Percentiles rank a stretch among this genome's conserved stretches.
Evolutionary conservation across 2,329 filamentous ascomycete genomes (phyloP).

Genomic region (Colletotrichum sp.): DNA sequence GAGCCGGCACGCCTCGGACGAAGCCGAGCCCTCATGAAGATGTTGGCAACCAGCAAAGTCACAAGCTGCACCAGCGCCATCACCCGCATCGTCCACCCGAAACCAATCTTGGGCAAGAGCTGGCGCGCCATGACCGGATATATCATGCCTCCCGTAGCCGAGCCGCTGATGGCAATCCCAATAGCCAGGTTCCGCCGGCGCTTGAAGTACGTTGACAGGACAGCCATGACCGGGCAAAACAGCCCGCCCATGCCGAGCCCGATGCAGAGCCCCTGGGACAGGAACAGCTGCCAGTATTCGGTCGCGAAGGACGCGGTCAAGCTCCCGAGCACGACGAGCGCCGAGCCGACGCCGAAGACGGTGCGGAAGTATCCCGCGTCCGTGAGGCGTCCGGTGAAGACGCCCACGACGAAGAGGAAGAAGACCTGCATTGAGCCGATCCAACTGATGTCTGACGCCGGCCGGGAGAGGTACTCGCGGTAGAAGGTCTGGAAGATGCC

Average conservation of each 20-base stretch:
- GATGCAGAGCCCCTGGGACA: slow-evolving; percentile 56
- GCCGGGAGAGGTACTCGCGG: slow-evolving; percentile 22
- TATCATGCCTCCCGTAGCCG: slow-evolving; percentile 55
- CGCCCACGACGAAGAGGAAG: slow-evolving; percentile 44
- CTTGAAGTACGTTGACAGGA: slow-evolving; percentile 64
- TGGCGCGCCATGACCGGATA: slow-evolving; percentile 58
- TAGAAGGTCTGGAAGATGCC: slow-evolving; percentile 51
- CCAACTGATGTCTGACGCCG: slow-evolving; percentile 45
- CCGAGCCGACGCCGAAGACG: slow-evolving; percentile 39
- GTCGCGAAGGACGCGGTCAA: slow-evolving; percentile 46
- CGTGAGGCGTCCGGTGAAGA: slow-evolving; percentile 45
- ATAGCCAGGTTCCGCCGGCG: slow-evolving; percentile 57
- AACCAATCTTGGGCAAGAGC: slow-evolving; percentile 56
- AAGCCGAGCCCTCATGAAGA: slow-evolving; percentile 28
- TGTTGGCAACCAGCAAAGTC: slow-evolving; percentile 66
- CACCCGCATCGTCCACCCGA: slow-evolving; percentile 62
- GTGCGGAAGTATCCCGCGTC: slow-evolving; percentile 47
- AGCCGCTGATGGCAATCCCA: slow-evolving; percentile 61
- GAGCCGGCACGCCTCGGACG: slow-evolving; percentile 35
- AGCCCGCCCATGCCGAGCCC: slow-evolving; percentile 56
- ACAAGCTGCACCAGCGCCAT: slow-evolving; percentile 72
- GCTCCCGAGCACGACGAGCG: slow-evolving; percentile 43
- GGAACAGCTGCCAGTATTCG: slow-evolving; percentile 52
- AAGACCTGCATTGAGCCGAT: slow-evolving; percentile 50
- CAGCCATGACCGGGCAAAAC: slow-evolving; percentile 58